These are phyloP conservation scores for Nakazawaea anatomiae DNA, from an alignment of 805 yeast genomes.

Conservation along the genomic window DNA sequence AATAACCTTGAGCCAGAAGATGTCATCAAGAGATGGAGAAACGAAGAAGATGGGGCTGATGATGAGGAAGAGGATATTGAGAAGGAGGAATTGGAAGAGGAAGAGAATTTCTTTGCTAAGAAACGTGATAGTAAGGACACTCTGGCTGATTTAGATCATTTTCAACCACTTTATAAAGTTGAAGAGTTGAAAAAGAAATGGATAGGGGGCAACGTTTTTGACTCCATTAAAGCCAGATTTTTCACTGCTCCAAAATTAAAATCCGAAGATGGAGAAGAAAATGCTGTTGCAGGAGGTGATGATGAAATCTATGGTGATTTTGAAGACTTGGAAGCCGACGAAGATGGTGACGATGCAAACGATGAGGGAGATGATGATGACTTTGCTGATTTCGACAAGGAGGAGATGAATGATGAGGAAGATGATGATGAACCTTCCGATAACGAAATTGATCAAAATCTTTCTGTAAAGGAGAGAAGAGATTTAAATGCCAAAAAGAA, in stretches of 20 bases:
- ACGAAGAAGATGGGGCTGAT: constrained; percentile 39
- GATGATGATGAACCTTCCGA: constrained; percentile 35
- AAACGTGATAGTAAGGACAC: constrained; percentile 27
- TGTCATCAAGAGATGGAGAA: constrained; percentile 66
- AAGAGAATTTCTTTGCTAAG: constrained; percentile 55
- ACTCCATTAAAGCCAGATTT: constrained; percentile 39
- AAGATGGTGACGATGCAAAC: constrained; percentile 20
- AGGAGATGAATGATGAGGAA: constrained; percentile 26
- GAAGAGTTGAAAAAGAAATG: constrained; percentile 44
- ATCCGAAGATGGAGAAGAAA: constrained; percentile 20
- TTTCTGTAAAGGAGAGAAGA: constrained; percentile 70
- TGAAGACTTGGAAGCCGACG: constrained; percentile 34
- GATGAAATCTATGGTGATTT: constrained; percentile 33
- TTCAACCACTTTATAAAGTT: constrained; percentile 25
- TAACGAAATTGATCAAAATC: constrained; percentile 30
- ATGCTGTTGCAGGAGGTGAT: constrained; percentile 12
- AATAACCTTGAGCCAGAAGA: constrained; percentile 71
- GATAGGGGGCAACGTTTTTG: constrained; percentile 30
- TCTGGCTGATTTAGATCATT: constrained; percentile 30
- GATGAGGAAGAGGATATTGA: constrained; percentile 29
- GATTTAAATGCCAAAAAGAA: constrained; percentile 82
- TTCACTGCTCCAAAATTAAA: constrained; percentile 46
- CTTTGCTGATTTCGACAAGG: constrained; percentile 51
- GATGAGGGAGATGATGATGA: constrained; percentile 34
- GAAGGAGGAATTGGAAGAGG: constrained; percentile 32